A percentile compares a stretch with the other conserved stretches of the same genome.
phyloP scores from a whole-genome alignment of 2,329 filamentous ascomycete species.

The Ophiocordyceps camponoti-floridani region DNA sequence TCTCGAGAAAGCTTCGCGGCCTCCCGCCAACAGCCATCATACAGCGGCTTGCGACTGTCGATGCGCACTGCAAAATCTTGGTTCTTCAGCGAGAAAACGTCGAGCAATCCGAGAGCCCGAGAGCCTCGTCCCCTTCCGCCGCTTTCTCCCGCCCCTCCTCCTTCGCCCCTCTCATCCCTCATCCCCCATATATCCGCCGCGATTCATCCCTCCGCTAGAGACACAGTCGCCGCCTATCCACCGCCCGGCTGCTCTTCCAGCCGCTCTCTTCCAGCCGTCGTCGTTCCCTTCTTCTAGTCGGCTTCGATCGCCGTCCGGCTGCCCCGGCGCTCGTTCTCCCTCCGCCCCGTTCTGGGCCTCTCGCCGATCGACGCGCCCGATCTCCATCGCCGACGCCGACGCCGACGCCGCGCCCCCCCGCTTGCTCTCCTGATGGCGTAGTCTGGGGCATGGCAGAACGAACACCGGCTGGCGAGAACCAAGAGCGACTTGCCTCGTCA shows the following conservation, averaged over 20 bases:
- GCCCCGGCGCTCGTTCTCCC: neutral
- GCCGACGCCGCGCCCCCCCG: conserved; percentile 9
- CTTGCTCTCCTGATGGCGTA: conserved; percentile 42
- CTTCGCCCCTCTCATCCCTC: neutral
- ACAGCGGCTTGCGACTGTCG: neutral
- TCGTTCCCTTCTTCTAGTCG: neutral
- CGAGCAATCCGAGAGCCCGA: neutral
- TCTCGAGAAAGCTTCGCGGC: neutral
- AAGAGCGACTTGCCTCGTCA: conserved; percentile 31
- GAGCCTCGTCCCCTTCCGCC: neutral
- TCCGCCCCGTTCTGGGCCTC: neutral
- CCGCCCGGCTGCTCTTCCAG: neutral
- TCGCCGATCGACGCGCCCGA: neutral
- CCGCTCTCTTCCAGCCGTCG: neutral
- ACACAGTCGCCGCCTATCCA: neutral
- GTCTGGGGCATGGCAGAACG: conserved; percentile 46
- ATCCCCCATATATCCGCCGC: neutral
- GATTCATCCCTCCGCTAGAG: neutral
- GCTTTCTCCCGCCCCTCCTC: neutral
- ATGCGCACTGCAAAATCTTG: neutral
- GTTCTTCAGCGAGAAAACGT: neutral
- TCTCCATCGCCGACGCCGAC: conserved; percentile 1
- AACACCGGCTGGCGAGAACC: conserved; percentile 37
- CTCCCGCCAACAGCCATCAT: neutral
- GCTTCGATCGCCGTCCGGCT: neutral